phyloP scores from a whole-genome alignment of 2,329 filamentous ascomycete species.

The Spiromastix sp. region DNA sequence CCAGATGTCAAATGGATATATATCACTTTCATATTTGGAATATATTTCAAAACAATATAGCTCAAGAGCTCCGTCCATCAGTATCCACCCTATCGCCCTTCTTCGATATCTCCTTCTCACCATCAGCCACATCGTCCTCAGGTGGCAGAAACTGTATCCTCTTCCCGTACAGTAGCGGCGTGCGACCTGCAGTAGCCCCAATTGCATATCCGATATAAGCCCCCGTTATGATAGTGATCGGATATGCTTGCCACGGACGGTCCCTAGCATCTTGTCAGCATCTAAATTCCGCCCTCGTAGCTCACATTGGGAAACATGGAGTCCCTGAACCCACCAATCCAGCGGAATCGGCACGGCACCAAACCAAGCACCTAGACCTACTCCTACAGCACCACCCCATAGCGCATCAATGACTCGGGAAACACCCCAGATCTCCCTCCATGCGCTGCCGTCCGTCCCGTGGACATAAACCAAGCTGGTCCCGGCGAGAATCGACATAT shows the following conservation, averaged over 20 bases:
- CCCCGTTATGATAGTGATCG: slow-evolving; percentile 78
- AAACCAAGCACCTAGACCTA: slow-evolving; percentile 74
- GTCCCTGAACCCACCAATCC: slow-evolving; percentile 64
- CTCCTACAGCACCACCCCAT: slow-evolving; percentile 72
- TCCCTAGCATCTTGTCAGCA: slow-evolving; percentile 52
- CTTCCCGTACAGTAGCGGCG: slow-evolving; percentile 25
- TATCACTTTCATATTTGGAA: too few species aligned
- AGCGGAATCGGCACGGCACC: slow-evolving; percentile 91
- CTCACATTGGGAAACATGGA: slow-evolving; percentile 3
- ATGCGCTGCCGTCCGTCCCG: slow-evolving; percentile 61
- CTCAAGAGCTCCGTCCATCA: too few species aligned
- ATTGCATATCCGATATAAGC: slow-evolving; percentile 67
- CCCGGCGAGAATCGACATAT: slow-evolving; percentile 67
- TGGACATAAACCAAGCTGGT: slow-evolving; percentile 79
- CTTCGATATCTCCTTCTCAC: not conserved
- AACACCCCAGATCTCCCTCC: slow-evolving; percentile 59
- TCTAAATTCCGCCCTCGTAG: not conserved
- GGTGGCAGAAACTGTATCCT: slow-evolving; percentile 21
- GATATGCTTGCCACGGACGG: slow-evolving; percentile 98
- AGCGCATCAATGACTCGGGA: slow-evolving; percentile 69
- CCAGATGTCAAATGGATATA: too few species aligned
- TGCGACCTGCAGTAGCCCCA: slow-evolving; percentile 36
- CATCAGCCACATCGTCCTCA: slow-evolving; percentile 10
- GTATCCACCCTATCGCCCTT: too few species aligned
- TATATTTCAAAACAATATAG: too few species aligned